A percentile compares a stretch with the other conserved stretches of the same genome.
phyloP scores from a whole-genome alignment of 2,329 filamentous ascomycete genomes.

The Nemania sp. region DNA sequence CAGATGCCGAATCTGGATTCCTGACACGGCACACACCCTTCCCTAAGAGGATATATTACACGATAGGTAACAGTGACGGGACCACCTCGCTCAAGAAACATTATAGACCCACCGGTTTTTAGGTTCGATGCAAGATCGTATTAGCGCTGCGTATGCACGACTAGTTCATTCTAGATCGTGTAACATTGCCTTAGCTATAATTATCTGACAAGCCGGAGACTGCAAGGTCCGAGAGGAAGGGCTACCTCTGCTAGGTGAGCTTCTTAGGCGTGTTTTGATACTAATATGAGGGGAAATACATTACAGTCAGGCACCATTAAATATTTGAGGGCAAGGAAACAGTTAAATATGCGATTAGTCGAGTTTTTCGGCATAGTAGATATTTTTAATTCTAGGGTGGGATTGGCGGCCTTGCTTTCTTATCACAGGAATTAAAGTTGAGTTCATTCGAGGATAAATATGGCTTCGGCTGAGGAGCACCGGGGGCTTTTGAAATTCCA shows the following conservation, averaged over 20 bases:
- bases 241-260: background rate
- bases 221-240: slow-evolving; percentile 13
- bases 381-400: too few relatives aligned
- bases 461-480: background rate
- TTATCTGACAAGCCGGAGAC: slow-evolving; percentile 10
- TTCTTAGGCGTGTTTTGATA: background rate
- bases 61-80: slow-evolving; percentile 6
- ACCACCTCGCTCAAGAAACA: background rate
- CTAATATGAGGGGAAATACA: background rate
- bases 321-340: background rate
- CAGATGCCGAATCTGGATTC: slow-evolving; percentile 4
- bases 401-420: too few relatives aligned
- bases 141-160: slow-evolving; percentile 11
- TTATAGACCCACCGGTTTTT: background rate
- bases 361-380: background rate
- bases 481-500: background rate
- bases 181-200: slow-evolving; percentile 8
- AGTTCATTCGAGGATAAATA: background rate
- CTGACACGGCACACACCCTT: slow-evolving; percentile 6
- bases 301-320: background rate
- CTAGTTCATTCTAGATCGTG: background rate
- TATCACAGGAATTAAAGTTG: background rate
- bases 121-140: slow-evolving; percentile 20
- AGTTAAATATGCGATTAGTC: background rate
- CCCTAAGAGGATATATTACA: slow-evolving; percentile 15